Evolutionary conservation across 1,284 basidiomycete genomes (phyloP), one percentile per base, ranked within the genome.

Genomic region (Cryptococcus amylolentus): DNA sequence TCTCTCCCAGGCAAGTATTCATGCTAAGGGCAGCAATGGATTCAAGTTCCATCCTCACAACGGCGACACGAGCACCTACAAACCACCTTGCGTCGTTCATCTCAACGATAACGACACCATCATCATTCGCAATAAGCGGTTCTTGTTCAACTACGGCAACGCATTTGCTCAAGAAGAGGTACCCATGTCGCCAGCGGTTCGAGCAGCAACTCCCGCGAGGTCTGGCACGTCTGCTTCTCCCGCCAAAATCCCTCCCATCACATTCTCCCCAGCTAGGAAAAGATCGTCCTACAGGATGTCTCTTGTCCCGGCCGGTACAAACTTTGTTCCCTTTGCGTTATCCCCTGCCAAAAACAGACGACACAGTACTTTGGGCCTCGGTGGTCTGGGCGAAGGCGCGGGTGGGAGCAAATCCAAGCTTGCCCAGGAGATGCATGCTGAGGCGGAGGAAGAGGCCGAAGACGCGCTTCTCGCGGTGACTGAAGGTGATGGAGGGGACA

Each of bases 91-190:
- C 1, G 44, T 56, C 0, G 54, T 73, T 26, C 31, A 55, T 4
- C 62, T 77, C 2, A 51, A 59, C 3, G 61, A 73, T 49, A 62
- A 64, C 4, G 76, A 78, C 50, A 58, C 62, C 4, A 69, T 78
- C 52, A 60, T 62, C 26, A 65, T 78, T 20, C 65, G 71, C 42
- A 72, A 75, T 57, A 73, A 75, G 60, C 58, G 64, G 18, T 77
- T 76, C 62, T 62, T 68, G 37, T 78, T 77, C 63, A 63, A 70
- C 26, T 77, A 77, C 44, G 65, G 65, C 4, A 31, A 59, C 14
- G 44, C 42, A 2, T 35, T 35, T 35, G 31, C 10, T 35, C 31
- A 6, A 6, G 31, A 35, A 5, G 44, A 57, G 12, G 8, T 55
- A 51, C 49, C 8, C 49, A 57, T 10, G 41, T 56, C 16, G 38